Evolutionary conservation across 495 filamentous ascomycete genomes (phyloP).

Genomic region (Cercophora sp.): DNA sequence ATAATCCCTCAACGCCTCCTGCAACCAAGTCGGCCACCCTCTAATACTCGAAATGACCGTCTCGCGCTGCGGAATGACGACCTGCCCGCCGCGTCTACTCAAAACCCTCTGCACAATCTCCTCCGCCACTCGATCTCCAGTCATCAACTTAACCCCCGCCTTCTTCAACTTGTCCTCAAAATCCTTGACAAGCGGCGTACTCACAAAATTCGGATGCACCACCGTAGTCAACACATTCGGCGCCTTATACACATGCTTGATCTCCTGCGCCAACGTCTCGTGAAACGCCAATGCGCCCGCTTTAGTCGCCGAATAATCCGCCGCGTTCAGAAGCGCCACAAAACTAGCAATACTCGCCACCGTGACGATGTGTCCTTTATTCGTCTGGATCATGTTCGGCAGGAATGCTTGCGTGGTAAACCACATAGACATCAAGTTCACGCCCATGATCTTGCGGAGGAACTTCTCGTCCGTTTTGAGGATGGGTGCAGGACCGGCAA

Average conservation of each 20-base stretch:
- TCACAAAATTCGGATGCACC: conserved; percentile 57
- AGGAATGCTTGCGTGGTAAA: conserved; percentile 60
- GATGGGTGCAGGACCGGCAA: conserved; percentile 53
- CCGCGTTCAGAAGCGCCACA: conserved; percentile 53
- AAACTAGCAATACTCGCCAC: conserved; percentile 58
- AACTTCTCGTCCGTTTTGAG: conserved; percentile 49
- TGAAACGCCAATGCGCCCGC: conserved; percentile 63
- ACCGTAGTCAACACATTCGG: conserved; percentile 57
- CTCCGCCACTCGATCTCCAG: conserved; percentile 58
- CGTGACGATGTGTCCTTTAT: conserved; percentile 70
- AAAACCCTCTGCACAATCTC: conserved; percentile 52
- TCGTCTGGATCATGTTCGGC: conserved; percentile 53
- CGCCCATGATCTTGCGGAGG: conserved; percentile 58
- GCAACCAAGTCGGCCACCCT: conserved; percentile 38
- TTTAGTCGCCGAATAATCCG: conserved; percentile 63
- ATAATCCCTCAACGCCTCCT: conserved; percentile 26
- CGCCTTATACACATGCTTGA: conserved; percentile 56
- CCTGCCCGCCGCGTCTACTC: conserved; percentile 49
- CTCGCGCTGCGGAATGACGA: conserved; percentile 43
- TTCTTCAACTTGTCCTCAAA: conserved; percentile 41
- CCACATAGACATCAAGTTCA: conserved; percentile 65
- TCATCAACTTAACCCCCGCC: conserved; percentile 45
- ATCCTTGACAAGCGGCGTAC: conserved; percentile 52
- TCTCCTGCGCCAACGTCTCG: conserved; percentile 59
- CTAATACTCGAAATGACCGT: conserved; percentile 26